A percentile compares a stretch with the other conserved stretches of the same genome.
Conservation (phyloP, 306 rosid species). For the Pyrus bretschneideri region DNA sequence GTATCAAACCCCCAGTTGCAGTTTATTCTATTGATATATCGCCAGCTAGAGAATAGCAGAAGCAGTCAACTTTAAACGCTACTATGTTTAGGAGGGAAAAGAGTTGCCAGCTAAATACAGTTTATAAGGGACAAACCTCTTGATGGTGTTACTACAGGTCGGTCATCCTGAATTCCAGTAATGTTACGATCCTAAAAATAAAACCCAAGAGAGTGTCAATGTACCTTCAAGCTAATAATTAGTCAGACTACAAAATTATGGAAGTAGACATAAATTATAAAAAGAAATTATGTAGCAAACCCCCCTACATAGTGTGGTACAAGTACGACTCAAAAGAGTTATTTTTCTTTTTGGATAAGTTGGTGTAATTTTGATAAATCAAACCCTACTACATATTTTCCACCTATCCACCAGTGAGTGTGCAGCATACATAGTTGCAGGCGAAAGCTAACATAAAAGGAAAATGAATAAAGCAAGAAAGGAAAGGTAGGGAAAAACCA, state of each 20-base stretch:
- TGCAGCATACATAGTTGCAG: neutral
- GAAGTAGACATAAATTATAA: neutral
- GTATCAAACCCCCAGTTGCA: too few species aligned
- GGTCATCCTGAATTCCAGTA: constrained; percentile 43
- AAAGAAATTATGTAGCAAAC: neutral
- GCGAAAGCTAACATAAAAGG: neutral
- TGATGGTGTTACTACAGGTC: constrained; percentile 14
- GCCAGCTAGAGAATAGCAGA: too few species aligned
- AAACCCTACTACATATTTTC: neutral
- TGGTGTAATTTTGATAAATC: neutral
- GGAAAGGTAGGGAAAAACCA: constrained; percentile 32
- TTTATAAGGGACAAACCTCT: constrained; percentile 33
- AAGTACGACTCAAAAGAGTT: neutral
- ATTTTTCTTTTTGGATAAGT: neutral
- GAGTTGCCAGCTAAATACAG: neutral
- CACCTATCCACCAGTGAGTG: neutral
- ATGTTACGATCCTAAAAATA: constrained; percentile 42
- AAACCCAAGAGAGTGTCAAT: neutral
- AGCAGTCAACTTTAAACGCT: too few species aligned
- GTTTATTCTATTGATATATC: too few species aligned
- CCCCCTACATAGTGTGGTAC: neutral
- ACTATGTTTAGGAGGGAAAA: neutral
- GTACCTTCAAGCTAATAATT: neutral
- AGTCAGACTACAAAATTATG: neutral
- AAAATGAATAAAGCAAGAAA: neutral